Evolutionary conservation across 768 basidiomycete genomes (phyloP), one percentile per base, ranked within the genome.

Genomic region (Crucibulum laeve): DNA sequence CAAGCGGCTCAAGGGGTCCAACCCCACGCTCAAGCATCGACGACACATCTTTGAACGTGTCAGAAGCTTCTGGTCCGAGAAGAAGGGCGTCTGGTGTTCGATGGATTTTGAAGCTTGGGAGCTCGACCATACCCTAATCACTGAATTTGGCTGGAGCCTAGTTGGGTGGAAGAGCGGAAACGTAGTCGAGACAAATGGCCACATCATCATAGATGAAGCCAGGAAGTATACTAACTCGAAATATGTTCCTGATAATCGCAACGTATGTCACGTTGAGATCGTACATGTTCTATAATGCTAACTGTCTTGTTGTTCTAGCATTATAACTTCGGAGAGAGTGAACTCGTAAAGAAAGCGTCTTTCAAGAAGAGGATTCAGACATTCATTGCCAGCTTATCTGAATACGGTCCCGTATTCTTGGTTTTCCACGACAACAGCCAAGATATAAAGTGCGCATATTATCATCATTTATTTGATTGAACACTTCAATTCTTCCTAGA

Each of bases 71-170:
- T 91, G 83, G 81, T 62, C 64, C 0, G 72, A 73, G 46, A 79
- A 81, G 56, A 70, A 59, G 19, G 89, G 87, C 32, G 74, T 77
- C 3, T 91, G 87, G 85, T 77, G 77, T 55, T 79, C 88, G 13
- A 61, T 91, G 40, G 91, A 92, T 58, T 83, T 92, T 49, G 91
- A 92, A 62, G 78, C 75, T 14, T 92, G 88, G 88, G 91, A 93
- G 56, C 61, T 62, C 32, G 86, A 89, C 33, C 85, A 89, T 53
- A 75, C 65, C 1, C 48, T 82, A 17, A 68, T 91, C 49, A 90
- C 87, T 19, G 91, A 94, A 58, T 84, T 89, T 52, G 91, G 91
- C n/a, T 91, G 79, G 74, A 79, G 80, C 52, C 55, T 67, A 6
- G 52, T 82, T 23, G 67, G 64, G 6, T 89, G 82, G 79, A 65